phyloP scores from a whole-genome alignment of 164 flowering plant species.

The Vitis amurensis region DNA sequence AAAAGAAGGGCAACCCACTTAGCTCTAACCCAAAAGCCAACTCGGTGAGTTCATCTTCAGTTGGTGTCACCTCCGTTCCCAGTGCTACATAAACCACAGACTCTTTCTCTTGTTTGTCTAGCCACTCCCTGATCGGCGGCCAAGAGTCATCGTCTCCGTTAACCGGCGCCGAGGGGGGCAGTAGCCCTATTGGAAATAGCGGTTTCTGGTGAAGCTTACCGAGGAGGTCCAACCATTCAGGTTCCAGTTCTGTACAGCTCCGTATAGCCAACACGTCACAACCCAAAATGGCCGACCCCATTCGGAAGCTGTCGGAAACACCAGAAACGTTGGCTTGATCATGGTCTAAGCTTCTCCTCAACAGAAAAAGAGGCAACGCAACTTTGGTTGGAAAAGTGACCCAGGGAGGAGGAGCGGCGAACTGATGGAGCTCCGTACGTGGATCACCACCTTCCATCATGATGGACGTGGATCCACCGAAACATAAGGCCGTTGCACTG shows the following conservation, averaged over 20 bases:
- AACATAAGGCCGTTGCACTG: conserved; percentile 11
- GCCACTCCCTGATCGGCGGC: neutral
- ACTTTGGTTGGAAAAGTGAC: conserved; percentile 16
- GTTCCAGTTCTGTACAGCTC: conserved; percentile 24
- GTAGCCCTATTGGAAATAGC: conserved; percentile 25
- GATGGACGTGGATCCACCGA: neutral
- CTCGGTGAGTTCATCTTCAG: conserved; percentile 1
- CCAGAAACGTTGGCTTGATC: neutral
- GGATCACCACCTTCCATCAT: neutral
- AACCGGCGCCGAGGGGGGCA: conserved; percentile 12
- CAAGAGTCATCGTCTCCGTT: neutral
- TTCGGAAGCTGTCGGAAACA: conserved; percentile 11
- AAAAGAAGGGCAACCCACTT: conserved; percentile 1
- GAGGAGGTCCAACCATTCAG: conserved; percentile 16
- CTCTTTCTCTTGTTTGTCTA: conserved; percentile 4
- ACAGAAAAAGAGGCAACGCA: conserved; percentile 7
- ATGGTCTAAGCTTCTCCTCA: neutral
- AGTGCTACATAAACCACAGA: neutral
- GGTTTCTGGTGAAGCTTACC: conserved; percentile 19
- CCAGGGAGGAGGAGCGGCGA: conserved; percentile 18
- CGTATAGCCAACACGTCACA: conserved; percentile 13
- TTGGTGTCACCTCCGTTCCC: neutral
- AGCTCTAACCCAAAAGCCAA: conserved; percentile 6
- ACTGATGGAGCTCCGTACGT: neutral
- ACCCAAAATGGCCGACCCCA: neutral